phyloP scores from a whole-genome alignment of 129 eudicot species.

The Flaveria trinervia region DNA sequence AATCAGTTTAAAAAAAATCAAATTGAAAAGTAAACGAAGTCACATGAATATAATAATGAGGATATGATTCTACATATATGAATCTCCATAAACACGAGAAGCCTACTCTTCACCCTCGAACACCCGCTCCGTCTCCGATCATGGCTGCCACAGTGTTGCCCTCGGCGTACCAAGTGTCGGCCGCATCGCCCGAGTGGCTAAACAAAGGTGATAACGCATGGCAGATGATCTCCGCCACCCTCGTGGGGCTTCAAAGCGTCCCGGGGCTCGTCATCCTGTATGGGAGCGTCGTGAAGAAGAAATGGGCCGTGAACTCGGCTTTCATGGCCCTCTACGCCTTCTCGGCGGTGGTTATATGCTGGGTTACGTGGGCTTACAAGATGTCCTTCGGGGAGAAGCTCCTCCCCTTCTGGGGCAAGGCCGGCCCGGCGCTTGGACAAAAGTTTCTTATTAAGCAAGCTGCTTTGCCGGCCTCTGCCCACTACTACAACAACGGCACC shows the following conservation, averaged over 20 bases:
- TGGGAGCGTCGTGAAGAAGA: conserved; percentile 66
- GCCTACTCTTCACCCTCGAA: conserved; percentile 20
- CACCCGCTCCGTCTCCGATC: conserved; percentile 17
- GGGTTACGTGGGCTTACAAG: conserved; percentile 67
- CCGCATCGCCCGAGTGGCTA: conserved; percentile 61
- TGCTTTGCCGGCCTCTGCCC: conserved; percentile 46
- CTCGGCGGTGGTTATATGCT: conserved; percentile 63
- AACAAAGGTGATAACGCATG: conserved; percentile 81
- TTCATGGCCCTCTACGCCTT: conserved; percentile 78
- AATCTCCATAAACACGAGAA: conserved; percentile 40
- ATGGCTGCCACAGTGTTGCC: conserved; percentile 35
- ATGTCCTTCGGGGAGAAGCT: conserved; percentile 67
- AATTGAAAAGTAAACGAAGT: conserved; percentile 32
- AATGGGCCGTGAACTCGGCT: conserved; percentile 77
- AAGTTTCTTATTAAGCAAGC: conserved; percentile 57
- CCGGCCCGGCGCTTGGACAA: conserved; percentile 67
- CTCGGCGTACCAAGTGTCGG: conserved; percentile 35
- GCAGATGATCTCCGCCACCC: conserved; percentile 72
- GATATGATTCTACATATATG: background rate
- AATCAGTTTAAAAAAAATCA: background rate
- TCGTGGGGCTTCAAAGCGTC: conserved; percentile 66
- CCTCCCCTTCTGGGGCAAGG: conserved; percentile 70
- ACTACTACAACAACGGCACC: conserved; percentile 38
- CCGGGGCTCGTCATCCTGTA: conserved; percentile 69
- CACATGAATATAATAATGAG: conserved; percentile 27